Conservation (phyloP, 306 rosid species). For the Crotalaria pallida region DNA sequence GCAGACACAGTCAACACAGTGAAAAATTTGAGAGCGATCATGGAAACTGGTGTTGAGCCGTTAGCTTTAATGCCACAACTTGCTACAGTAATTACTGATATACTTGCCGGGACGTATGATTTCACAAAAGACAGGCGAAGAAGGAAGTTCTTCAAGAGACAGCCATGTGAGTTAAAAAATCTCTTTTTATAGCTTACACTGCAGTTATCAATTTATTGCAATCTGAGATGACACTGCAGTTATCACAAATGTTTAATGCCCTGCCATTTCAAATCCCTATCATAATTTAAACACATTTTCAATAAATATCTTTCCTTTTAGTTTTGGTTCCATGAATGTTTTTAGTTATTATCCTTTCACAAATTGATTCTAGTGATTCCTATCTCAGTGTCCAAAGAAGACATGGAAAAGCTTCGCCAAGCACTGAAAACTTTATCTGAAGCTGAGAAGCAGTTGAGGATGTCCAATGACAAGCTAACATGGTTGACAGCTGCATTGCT, state of each 20-base stretch:
- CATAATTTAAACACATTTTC: not conserved
- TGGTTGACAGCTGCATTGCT: slow-evolving; percentile 98
- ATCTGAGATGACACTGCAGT: not conserved
- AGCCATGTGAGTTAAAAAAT: slow-evolving; percentile 58
- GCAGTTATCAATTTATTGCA: slow-evolving; percentile 7
- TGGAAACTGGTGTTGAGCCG: slow-evolving; percentile 97
- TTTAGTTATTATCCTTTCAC: not conserved
- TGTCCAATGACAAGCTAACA: slow-evolving; percentile 88
- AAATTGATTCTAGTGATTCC: slow-evolving; percentile 3
- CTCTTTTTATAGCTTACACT: not conserved
- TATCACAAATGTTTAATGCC: not conserved
- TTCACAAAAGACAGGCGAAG: slow-evolving; percentile 62
- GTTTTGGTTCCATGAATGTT: not conserved
- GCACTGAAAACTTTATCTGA: slow-evolving; percentile 93
- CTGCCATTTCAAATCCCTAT: not conserved
- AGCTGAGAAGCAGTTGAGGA: slow-evolving; percentile 94
- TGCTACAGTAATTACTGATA: slow-evolving; percentile 91
- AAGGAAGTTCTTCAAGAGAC: slow-evolving; percentile 86
- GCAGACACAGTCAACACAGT: slow-evolving; percentile 97
- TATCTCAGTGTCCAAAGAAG: slow-evolving; percentile 75
- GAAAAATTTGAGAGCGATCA: slow-evolving; percentile 83
- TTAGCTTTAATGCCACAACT: slow-evolving; percentile 95
- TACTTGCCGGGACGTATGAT: slow-evolving; percentile 93
- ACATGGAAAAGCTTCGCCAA: slow-evolving; percentile 96
- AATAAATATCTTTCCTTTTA: not conserved